These are phyloP conservation scores for Colletotrichum godetiae DNA, from an alignment of 2,329 filamentous ascomycete species.

Conservation along the genomic window DNA sequence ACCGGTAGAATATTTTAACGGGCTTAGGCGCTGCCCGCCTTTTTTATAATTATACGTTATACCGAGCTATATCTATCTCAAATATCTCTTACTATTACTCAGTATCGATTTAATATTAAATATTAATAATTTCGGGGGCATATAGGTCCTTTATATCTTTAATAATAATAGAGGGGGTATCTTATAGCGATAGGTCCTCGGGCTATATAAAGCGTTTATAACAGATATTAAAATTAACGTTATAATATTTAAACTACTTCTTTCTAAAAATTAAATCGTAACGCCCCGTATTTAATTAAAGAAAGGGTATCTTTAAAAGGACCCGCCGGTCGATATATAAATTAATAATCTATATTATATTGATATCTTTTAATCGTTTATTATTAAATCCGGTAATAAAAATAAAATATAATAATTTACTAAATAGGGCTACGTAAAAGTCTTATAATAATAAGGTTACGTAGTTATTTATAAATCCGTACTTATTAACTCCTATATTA, in stretches of 20 bases:
- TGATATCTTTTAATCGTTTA: neutral
- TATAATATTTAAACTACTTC: neutral
- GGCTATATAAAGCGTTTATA: too few relatives aligned
- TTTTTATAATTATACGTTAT: neutral
- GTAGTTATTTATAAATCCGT: neutral
- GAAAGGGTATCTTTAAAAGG: neutral
- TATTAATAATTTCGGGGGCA: neutral
- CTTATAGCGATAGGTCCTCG: too few relatives aligned
- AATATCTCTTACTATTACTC: neutral
- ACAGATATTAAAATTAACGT: rapidly evolving
- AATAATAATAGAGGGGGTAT: neutral
- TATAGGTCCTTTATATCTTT: neutral
- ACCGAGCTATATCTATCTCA: neutral
- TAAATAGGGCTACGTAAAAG: neutral
- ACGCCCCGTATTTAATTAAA: neutral
- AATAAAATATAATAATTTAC: neutral
- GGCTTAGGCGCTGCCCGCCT: too few relatives aligned
- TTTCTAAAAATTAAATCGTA: neutral
- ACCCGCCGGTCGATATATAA: neutral
- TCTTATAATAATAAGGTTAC: neutral
- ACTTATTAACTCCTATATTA: neutral
- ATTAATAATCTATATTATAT: neutral
- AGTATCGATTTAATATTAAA: neutral
- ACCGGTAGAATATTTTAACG: too few relatives aligned
- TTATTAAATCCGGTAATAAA: neutral